phyloP scores from a whole-genome alignment of 805 yeast species.

The Myxozyma neotropica region DNA sequence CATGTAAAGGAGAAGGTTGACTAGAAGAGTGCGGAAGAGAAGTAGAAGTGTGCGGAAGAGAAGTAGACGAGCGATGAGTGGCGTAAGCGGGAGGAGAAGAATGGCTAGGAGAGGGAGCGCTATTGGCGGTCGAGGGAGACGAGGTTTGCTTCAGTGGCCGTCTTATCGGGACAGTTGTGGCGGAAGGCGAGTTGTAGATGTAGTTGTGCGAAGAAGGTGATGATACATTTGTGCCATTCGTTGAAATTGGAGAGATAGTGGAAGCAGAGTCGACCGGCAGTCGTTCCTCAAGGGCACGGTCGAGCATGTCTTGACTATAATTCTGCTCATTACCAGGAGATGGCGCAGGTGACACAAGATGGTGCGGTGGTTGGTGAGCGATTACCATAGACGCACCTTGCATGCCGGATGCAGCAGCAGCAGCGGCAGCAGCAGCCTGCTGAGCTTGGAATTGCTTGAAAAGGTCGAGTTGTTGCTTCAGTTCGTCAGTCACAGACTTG shows the following conservation, averaged over 20 bases:
- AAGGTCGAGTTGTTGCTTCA: conserved; percentile 31
- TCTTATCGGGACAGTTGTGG: conserved; percentile 16
- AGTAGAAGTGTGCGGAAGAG: conserved; percentile 4
- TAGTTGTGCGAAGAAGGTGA: conserved; percentile 9
- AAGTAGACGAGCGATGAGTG: conserved; percentile 3
- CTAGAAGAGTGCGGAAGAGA: conserved; percentile 5
- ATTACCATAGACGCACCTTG: conserved; percentile 1
- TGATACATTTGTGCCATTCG: conserved; percentile 7
- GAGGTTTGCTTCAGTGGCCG: conserved; percentile 10
- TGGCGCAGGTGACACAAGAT: conserved; percentile 58
- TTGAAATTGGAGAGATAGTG: conserved; percentile 21
- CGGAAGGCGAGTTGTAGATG: conserved; percentile 15
- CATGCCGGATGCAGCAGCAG: conserved; percentile 11
- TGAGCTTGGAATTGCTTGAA: conserved; percentile 32
- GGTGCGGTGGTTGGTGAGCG: conserved; percentile 35
- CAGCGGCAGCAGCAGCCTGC: conserved; percentile 22
- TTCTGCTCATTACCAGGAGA: conserved; percentile 44
- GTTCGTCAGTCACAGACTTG: conserved; percentile 30
- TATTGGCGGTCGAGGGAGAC: background rate
- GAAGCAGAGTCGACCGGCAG: conserved; percentile 25
- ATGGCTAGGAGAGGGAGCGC: background rate
- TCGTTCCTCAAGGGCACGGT: conserved; percentile 32
- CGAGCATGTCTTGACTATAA: conserved; percentile 30
- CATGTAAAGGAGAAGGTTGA: conserved; percentile 10
- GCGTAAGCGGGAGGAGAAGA: conserved; percentile 8